A percentile compares a stretch with the other conserved stretches of the same genome.
These are phyloP conservation scores for Trametes sp. DNA, from an alignment of 1,284 basidiomycete genomes.

Conservation along the genomic window DNA sequence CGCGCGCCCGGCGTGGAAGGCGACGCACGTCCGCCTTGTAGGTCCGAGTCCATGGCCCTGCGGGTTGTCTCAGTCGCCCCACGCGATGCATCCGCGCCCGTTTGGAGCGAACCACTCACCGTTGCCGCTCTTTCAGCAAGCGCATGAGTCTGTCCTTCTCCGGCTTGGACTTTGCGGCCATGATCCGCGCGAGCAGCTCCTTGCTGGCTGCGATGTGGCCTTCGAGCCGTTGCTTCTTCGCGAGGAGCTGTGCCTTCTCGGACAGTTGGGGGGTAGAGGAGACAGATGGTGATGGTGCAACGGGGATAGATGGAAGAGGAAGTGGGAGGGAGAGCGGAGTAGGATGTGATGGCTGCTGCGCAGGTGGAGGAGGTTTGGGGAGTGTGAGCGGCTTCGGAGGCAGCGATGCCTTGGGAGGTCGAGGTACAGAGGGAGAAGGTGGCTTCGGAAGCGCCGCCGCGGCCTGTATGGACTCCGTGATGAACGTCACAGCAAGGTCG, in stretches of 20 bases:
- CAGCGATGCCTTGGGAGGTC: background rate
- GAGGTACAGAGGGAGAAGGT: background rate
- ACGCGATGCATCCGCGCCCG: background rate
- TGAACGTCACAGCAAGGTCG: constrained; percentile 60
- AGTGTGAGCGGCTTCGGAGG: background rate
- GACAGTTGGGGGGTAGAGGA: constrained; percentile 18
- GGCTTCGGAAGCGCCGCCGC: constrained; percentile 14
- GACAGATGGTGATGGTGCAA: background rate
- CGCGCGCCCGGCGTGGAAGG: constrained; percentile 16
- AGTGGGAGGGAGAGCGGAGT: too few relatives aligned
- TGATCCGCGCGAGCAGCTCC: constrained; percentile 65
- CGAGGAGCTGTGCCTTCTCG: constrained; percentile 43
- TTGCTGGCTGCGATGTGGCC: constrained; percentile 77
- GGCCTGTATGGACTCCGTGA: constrained; percentile 59
- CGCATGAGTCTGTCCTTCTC: constrained; percentile 67
- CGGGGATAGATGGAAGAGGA: too few relatives aligned
- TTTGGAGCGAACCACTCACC: constrained; percentile 36
- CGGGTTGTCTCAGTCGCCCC: constrained; percentile 21
- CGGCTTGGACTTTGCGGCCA: constrained; percentile 60
- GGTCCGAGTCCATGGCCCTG: constrained; percentile 38
- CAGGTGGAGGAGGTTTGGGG: too few relatives aligned
- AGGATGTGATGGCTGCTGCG: background rate
- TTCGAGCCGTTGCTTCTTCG: constrained; percentile 64
- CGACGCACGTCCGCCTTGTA: constrained; percentile 21
- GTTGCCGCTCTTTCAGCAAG: constrained; percentile 56